A percentile compares a stretch with the other conserved stretches of the same genome.
Conservation (phyloP, 495 filamentous ascomycete genomes). For the Cairneyella variabilis region DNA sequence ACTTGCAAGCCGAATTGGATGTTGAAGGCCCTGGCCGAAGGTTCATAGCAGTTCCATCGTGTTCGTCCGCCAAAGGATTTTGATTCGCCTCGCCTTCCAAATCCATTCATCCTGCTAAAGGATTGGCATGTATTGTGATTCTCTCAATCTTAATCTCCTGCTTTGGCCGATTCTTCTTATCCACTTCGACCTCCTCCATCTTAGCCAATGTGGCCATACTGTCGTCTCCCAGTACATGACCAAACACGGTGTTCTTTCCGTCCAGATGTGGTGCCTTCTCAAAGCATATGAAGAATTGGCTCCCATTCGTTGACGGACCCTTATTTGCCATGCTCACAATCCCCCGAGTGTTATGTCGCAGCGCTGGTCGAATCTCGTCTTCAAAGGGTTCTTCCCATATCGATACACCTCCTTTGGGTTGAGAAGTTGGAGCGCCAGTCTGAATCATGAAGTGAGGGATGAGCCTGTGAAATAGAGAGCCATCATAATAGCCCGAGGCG, state of each 20-base stretch:
- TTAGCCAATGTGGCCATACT: conserved; percentile 66
- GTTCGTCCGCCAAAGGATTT: not conserved
- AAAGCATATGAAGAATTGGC: conserved; percentile 91
- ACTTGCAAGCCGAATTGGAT: too few species aligned
- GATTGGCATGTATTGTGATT: conserved; percentile 92
- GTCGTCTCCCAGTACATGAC: conserved; percentile 66
- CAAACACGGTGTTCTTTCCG: conserved; percentile 91
- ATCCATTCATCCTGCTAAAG: conserved; percentile 65
- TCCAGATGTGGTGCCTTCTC: conserved; percentile 87
- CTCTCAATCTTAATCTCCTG: conserved; percentile 63
- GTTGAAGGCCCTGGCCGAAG: too few species aligned
- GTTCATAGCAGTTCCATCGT: too few species aligned
- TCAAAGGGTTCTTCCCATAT: conserved; percentile 84
- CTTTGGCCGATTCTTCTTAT: conserved; percentile 85
- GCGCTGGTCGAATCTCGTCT: conserved; percentile 84
- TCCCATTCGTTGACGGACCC: conserved; percentile 79
- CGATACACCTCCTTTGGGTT: conserved; percentile 75
- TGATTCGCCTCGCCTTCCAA: not conserved
- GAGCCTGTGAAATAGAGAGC: conserved; percentile 85
- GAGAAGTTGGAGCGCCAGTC: conserved; percentile 60
- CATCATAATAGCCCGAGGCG: conserved; percentile 81
- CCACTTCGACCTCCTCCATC: conserved; percentile 74
- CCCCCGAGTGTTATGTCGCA: conserved; percentile 83
- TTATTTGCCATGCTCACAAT: conserved; percentile 95
- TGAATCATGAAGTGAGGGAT: conserved; percentile 93